Percentiles rank a stretch among this genome's conserved stretches.
Evolutionary conservation across 176 grass and related monocot species (phyloP).

Genomic region (Oryza longistaminata): DNA sequence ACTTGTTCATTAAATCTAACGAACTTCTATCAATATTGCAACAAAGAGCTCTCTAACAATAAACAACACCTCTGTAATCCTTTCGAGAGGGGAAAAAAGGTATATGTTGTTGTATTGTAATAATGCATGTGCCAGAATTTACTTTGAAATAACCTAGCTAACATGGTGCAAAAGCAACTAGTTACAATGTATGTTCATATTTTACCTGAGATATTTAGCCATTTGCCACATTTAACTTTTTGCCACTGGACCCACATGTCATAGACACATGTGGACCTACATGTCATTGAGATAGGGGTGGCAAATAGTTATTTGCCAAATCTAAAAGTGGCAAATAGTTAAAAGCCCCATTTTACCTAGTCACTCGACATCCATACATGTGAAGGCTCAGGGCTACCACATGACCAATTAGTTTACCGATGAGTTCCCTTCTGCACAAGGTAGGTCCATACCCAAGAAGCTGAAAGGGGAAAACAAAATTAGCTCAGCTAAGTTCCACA

Average conservation of each 20-base stretch:
- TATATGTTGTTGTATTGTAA: no score
- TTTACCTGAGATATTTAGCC: no score
- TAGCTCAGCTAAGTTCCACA: not conserved
- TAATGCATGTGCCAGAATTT: not conserved
- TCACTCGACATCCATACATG: constrained; percentile 44
- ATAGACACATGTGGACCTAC: no score
- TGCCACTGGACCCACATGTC: no score
- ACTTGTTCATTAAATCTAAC: not conserved
- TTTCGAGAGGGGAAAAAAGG: no score
- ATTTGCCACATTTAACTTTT: no score
- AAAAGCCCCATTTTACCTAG: no score
- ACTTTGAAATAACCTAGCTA: not conserved
- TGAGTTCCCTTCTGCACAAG: constrained; percentile 39
- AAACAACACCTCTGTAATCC: not conserved
- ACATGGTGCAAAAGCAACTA: not conserved
- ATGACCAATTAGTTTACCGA: constrained; percentile 30
- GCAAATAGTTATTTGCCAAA: no score
- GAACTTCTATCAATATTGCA: not conserved
- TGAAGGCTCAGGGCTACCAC: constrained; percentile 47
- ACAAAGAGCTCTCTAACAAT: not conserved
- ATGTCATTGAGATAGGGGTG: no score
- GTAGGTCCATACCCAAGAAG: constrained; percentile 56
- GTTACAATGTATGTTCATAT: not conserved
- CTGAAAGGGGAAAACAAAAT: constrained; percentile 7
- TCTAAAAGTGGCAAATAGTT: no score